Evolutionary conservation across 2,329 filamentous ascomycete species (phyloP).

Genomic region (Cladosporium velox): DNA sequence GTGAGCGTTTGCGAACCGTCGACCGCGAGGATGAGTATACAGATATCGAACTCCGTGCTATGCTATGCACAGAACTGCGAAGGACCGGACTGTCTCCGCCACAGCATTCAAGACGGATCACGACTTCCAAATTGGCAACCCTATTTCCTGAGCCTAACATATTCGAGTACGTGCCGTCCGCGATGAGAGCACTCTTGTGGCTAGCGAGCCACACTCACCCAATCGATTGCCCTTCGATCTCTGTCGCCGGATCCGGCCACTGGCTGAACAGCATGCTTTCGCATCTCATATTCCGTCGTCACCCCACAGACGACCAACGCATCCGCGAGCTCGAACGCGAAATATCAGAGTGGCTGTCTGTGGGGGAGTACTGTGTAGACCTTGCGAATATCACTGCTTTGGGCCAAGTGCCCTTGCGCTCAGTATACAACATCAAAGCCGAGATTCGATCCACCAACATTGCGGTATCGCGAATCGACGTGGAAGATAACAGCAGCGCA

Average conservation of each 20-base stretch:
- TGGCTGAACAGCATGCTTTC: slow-evolving; percentile 53
- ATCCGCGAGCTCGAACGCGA: slow-evolving; percentile 49
- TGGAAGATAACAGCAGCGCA: background rate
- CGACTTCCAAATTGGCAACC: background rate
- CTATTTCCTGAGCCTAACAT: background rate
- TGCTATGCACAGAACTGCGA: slow-evolving; percentile 6
- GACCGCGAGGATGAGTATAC: background rate
- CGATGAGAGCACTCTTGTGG: slow-evolving; percentile 51
- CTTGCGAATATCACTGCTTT: slow-evolving; percentile 47
- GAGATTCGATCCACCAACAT: slow-evolving; percentile 4
- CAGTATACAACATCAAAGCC: slow-evolving; percentile 49
- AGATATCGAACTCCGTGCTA: slow-evolving; percentile 1
- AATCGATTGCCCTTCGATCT: slow-evolving; percentile 52
- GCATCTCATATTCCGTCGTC: slow-evolving; percentile 53
- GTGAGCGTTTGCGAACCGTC: background rate
- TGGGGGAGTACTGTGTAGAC: slow-evolving; percentile 55
- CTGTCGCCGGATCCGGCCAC: slow-evolving; percentile 52
- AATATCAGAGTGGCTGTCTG: slow-evolving; percentile 53
- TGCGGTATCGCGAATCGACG: slow-evolving; percentile 3
- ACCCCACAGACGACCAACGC: slow-evolving; percentile 47
- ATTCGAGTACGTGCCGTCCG: slow-evolving; percentile 20
- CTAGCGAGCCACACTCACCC: slow-evolving; percentile 57
- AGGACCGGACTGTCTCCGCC: slow-evolving; percentile 2
- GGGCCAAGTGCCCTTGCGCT: slow-evolving; percentile 52
- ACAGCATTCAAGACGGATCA: background rate